Evolutionary conservation across 176 grass and related monocot genomes (phyloP), one percentile per base, ranked within the genome.

Genomic region (Ampelocalamus luodianensis): DNA sequence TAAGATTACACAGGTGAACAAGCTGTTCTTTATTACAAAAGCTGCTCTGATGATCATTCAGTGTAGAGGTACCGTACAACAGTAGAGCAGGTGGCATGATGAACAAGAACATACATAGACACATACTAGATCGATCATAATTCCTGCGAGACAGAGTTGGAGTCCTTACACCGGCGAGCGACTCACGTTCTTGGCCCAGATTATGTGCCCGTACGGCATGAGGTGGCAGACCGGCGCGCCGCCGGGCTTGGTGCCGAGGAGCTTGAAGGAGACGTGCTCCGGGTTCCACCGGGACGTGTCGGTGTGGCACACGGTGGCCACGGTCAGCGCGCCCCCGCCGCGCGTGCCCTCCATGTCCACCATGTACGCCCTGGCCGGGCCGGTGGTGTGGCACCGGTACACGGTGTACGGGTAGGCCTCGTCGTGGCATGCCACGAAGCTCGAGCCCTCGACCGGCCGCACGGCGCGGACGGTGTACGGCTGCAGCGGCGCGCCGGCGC

Each of bases 351-450:
- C 75, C 89, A 90, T 87, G 12, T 90, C 85, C 80, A 87, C 53
- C 68, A 84, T 50, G 85, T 90, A 90, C 40, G 68, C 80, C 61
- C 84, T 90, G n/a, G 80, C 76, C 17, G 80, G 80, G 6, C 89
- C 89, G 5, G 89, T 90, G 42, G 51, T 79, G 75, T 90, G 89
- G 89, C 89, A 87, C 0, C 68, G 42, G 85, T 90, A 90, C 74
- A 90, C 89, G 42, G 89, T 84, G 74, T 83, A 90, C 38, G 80
- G 89, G 75, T 87, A 87, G 3, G 29, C n/a, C 80, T 83, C 42
- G 68, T 83, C 74, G 68, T 90, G 89, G 80, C 89, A 90, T 40
- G 68, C 89, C 80, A 90, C 61, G 85, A 90, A 90, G 66, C 69
- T 46, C 4, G 27, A 51, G 27, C 84, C 79, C 67, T 45, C 64